phyloP scores from a whole-genome alignment of 2,329 filamentous ascomycete species.

The Calonectria montana region DNA sequence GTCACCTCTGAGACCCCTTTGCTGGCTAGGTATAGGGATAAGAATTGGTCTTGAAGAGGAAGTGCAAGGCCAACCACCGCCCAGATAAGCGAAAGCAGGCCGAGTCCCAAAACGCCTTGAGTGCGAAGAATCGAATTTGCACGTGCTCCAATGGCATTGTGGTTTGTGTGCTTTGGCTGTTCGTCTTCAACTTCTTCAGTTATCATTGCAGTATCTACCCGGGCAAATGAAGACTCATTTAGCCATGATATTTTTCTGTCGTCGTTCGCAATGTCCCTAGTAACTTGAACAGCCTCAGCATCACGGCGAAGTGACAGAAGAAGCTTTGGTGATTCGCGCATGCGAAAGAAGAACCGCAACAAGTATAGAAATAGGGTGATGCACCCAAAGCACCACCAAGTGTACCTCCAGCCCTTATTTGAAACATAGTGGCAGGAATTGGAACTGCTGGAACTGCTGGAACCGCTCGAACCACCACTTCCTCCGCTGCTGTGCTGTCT shows the following conservation, averaged over 20 bases:
- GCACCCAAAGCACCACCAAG: neutral
- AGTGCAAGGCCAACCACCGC: neutral
- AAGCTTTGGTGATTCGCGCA: neutral
- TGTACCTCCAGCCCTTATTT: conserved; percentile 1
- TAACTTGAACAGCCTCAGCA: neutral
- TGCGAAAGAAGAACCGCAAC: neutral
- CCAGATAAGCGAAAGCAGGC: neutral
- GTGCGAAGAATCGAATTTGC: neutral
- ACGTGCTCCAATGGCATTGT: neutral
- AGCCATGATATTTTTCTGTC: neutral
- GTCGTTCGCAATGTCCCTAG: neutral
- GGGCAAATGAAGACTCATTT: neutral
- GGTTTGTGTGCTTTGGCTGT: neutral
- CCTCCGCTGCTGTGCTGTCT: neutral
- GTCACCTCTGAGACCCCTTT: neutral
- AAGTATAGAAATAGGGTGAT: neutral
- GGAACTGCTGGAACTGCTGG: neutral
- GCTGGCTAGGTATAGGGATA: neutral
- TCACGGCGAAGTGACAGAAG: neutral
- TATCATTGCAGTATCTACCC: neutral
- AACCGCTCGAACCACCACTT: neutral
- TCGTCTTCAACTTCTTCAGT: neutral
- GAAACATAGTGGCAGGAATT: neutral
- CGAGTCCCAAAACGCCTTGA: neutral
- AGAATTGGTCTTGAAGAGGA: neutral